These are phyloP conservation scores for Trichoderma aggressivum DNA, from an alignment of 2,329 filamentous ascomycete genomes.

Conservation along the genomic window DNA sequence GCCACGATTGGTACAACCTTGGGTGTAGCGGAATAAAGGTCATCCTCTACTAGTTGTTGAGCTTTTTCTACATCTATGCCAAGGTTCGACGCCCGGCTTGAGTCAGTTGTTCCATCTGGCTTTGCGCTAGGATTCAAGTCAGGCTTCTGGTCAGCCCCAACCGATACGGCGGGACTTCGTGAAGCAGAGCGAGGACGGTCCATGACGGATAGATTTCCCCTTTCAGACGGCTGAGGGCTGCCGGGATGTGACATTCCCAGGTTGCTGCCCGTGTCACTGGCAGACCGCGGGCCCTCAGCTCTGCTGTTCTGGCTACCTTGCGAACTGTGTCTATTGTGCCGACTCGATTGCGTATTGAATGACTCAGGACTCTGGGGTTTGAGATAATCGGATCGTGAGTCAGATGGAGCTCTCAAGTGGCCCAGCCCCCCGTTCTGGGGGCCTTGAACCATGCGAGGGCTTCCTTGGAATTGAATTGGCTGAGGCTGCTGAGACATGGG, in stretches of 20 bases:
- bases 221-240: constrained; percentile 4
- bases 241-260: background rate
- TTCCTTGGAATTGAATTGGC: background rate
- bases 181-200: background rate
- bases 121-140: background rate
- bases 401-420: constrained; percentile 2
- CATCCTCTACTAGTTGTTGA: constrained; percentile 26
- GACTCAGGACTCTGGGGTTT: background rate
- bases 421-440: background rate
- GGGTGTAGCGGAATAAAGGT: constrained; percentile 37
- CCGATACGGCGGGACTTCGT: background rate
- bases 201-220: background rate
- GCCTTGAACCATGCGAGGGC: background rate
- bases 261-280: background rate
- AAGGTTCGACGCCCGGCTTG: background rate
- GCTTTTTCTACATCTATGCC: constrained; percentile 18
- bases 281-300: background rate
- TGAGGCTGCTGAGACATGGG: background rate
- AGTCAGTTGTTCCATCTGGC: background rate
- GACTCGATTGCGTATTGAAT: background rate
- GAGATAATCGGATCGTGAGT: background rate
- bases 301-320: background rate
- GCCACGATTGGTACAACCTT: constrained; percentile 15
- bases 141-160: constrained; percentile 9
- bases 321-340: constrained; percentile 2